phyloP scores from a whole-genome alignment of 257 asterid genomes.

The Nicotiana obtusifolia region DNA sequence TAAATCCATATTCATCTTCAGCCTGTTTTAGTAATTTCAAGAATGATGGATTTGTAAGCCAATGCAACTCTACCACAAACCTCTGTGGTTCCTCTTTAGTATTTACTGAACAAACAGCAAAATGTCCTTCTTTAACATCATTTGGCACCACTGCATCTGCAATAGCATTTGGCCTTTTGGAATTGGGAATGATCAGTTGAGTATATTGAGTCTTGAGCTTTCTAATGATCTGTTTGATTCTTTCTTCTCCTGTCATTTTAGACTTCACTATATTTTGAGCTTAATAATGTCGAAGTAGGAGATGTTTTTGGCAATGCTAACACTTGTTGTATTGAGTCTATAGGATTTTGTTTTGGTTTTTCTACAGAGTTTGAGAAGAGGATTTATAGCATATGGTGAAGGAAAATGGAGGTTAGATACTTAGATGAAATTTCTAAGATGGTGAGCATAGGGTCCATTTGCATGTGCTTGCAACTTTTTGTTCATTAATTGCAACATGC shows the following conservation, averaged over 20 bases:
- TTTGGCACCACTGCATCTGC: slow-evolving; percentile 9
- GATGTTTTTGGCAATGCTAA: background rate
- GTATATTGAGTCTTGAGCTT: background rate
- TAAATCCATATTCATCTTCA: slow-evolving; percentile 32
- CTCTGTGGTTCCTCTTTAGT: slow-evolving; percentile 20
- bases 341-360: background rate
- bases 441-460: background rate
- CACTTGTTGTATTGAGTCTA: background rate
- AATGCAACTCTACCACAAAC: slow-evolving; percentile 19
- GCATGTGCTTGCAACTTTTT: background rate
- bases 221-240: background rate
- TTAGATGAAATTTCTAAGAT: background rate
- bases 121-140: slow-evolving; percentile 39
- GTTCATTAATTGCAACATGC: background rate
- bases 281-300: background rate
- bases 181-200: background rate
- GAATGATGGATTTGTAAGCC: slow-evolving; percentile 28
- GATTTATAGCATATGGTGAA: background rate
- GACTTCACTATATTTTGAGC: background rate
- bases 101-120: slow-evolving; percentile 24
- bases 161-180: background rate
- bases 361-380: background rate
- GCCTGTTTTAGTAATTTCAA: slow-evolving; percentile 21
- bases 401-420: background rate
- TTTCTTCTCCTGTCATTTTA: too few species aligned